Base-by-base conservation (phyloP, 2,329 filamentous ascomycete species). In the Pezicula neosporulosa region DNA sequence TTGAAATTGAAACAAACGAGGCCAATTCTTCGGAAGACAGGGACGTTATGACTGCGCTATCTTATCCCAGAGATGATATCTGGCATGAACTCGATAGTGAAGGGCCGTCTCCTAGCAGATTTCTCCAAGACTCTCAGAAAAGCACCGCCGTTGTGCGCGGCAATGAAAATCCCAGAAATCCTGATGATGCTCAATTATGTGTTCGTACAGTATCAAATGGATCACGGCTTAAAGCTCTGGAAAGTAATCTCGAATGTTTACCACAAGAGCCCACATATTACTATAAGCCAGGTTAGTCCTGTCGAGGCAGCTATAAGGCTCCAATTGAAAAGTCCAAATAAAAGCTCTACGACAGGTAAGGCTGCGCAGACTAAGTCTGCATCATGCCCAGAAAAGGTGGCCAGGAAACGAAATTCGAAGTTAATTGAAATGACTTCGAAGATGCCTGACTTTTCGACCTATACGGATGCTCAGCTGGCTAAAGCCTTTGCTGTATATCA, bases 401-500 rank as follows among this genome's bases (percentile, higher is more conserved):
- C 35, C 12, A 43, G 21, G 35, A 41, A 39, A 21, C 12, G 13
- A 24, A 38, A 30, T 13, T 12, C n/a, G 7, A 21, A 21, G 24
- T 21, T 28, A 35, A 33, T 12, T n/a, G 28, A 13, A 21, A 12
- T 52, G n/a, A 44, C 38, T 18, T 19, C n/a, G 27, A 45, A 46
- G 48, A 61, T 53, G 53, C 86, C 87, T 2, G 77, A 80, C 10
- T 91, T 80, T 54, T 75, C 79, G 38, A 68, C 78, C 0, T 84
- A 81, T 52, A 84, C 84, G 3, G 84, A 86, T 54, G 69, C 75
- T 8, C 80, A 87, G 52, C 70, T 92, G 15, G 72, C 81, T 3
- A 80, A 76, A 50, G 77, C 86, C 60, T 71, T 92, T 42, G 71
- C 77, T 5, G 73, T 75, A 0, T 90, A 83, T 61, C 86, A 86